Conservation (phyloP, 192 early-diverging fungal species). For the Coemansia javaensis region DNA sequence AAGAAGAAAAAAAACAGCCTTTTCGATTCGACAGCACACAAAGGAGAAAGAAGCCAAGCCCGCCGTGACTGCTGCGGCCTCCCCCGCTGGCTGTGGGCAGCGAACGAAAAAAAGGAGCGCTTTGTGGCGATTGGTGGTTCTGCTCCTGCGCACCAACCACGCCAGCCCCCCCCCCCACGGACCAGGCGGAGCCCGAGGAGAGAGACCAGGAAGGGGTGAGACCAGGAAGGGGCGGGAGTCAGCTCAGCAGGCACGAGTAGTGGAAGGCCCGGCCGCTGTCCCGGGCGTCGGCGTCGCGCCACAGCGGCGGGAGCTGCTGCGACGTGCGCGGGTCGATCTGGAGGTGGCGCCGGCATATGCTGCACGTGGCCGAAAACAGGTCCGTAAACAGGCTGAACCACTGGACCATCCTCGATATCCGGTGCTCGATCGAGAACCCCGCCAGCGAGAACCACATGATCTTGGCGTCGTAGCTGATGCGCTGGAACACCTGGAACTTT, state of each 20-base stretch:
- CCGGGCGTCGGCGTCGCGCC: slow-evolving; percentile 37
- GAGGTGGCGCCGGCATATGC: slow-evolving; percentile 33
- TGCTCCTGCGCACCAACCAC: too few relatives aligned
- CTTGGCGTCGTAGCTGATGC: slow-evolving; percentile 38
- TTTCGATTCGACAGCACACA: too few relatives aligned
- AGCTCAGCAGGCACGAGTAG: slow-evolving; percentile 41
- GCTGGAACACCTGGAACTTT: slow-evolving; percentile 35
- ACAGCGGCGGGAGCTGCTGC: slow-evolving; percentile 44
- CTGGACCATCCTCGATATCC: slow-evolving; percentile 37
- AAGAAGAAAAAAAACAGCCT: slow-evolving; percentile 1
- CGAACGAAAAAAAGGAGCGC: too few relatives aligned
- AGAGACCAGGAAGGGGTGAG: too few relatives aligned
- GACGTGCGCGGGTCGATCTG: slow-evolving; percentile 48
- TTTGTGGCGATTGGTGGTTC: too few relatives aligned
- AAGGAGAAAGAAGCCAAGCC: not conserved
- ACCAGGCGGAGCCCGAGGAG: too few relatives aligned
- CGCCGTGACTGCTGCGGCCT: too few relatives aligned
- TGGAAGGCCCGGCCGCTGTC: slow-evolving; percentile 31
- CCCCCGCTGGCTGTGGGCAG: too few relatives aligned
- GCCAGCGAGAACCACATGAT: slow-evolving; percentile 46
- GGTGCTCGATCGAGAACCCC: slow-evolving; percentile 43
- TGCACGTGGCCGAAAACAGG: slow-evolving; percentile 44
- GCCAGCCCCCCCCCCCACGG: too few relatives aligned
- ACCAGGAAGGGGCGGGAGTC: too few relatives aligned
- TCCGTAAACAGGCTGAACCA: slow-evolving; percentile 45